Base-by-base conservation (phyloP, 148 eudicot genomes). In the Spergularia bocconei region DNA sequence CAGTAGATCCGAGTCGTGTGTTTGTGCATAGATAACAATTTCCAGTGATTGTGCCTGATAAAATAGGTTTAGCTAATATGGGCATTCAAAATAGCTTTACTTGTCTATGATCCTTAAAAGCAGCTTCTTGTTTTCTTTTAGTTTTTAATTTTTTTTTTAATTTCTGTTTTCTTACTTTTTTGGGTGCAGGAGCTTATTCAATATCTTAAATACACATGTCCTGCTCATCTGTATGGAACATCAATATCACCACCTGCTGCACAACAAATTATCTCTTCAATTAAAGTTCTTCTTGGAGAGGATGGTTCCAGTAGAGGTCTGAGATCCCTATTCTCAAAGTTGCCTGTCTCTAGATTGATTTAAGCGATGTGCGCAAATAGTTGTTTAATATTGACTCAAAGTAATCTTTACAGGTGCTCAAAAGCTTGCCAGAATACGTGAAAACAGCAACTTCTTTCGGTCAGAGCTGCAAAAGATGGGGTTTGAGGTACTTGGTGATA, bases 301-400 rank as follows among this genome's bases (percentile, higher is more conserved):
- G 98, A 95, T 85, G 98, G 98, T 72, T 95, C 98, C 53, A 87
- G 86, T 78, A 87, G 97, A 92, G 98, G 98, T 91, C 29, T 55
- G 71, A 33, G 56, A 52, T 65, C 72, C 63, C 33, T 68, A 20
- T 73, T 52, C 59, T 50, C 56, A 11, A 0, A 1, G 63, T 51
- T 72, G 16, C 5, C 4, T 17, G 53, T 61, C 8, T 58, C 51
- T 78, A n/a, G 14, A n/a, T 21, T 36, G 17, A 36, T 38, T 44
- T 16, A 6, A 52, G 38, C 17, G n/a, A 52, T 13, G 25, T 52
- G 7, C 29, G 74, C 41, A 36, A 9, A 62, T 21, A 55, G 17
- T 63, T 61, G 16, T 59, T 39, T 52, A 66, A 7, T 59, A n/a
- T 73, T 59, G 39, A 66, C 69, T 36, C 51, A 19, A 16, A 41